These are phyloP conservation scores for Coemansia sp. DNA, from an alignment of 192 early-diverging fungal genomes.

Conservation along the genomic window DNA sequence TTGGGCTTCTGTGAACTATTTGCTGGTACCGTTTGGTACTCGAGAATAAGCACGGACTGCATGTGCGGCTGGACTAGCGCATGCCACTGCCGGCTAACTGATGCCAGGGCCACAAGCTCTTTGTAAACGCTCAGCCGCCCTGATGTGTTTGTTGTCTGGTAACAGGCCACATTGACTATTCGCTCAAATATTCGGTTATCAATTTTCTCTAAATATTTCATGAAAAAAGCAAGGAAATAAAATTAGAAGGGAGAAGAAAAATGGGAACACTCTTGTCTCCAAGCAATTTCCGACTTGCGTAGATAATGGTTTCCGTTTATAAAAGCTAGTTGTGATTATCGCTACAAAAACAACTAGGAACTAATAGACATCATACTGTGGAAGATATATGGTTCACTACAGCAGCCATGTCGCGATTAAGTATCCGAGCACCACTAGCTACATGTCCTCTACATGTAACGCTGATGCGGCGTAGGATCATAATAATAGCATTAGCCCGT, in stretches of 20 bases:
- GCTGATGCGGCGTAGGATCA: no score
- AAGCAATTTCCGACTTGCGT: no score
- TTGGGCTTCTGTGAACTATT: not conserved
- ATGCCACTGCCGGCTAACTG: conserved; percentile 3
- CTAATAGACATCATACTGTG: no score
- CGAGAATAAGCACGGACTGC: not conserved
- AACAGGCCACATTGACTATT: conserved; percentile 3
- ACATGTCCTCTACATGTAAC: no score
- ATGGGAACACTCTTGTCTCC: not conserved
- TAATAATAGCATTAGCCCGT: no score
- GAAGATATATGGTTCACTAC: no score
- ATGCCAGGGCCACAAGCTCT: not conserved
- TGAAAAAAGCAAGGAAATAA: not conserved
- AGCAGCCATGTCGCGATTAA: no score
- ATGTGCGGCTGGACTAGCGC: not conserved
- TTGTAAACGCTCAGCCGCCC: not conserved
- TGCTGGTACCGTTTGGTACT: not conserved
- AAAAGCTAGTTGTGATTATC: no score
- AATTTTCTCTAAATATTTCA: conserved; percentile 1
- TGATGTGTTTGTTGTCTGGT: not conserved
- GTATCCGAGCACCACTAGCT: no score
- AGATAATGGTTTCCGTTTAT: no score
- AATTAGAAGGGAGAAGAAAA: not conserved
- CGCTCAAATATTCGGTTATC: conserved; percentile 18
- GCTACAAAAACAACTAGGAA: no score